These are phyloP conservation scores for Phenoliferia sp. DNA, from an alignment of 1,284 basidiomycete species.

Conservation along the genomic window DNA sequence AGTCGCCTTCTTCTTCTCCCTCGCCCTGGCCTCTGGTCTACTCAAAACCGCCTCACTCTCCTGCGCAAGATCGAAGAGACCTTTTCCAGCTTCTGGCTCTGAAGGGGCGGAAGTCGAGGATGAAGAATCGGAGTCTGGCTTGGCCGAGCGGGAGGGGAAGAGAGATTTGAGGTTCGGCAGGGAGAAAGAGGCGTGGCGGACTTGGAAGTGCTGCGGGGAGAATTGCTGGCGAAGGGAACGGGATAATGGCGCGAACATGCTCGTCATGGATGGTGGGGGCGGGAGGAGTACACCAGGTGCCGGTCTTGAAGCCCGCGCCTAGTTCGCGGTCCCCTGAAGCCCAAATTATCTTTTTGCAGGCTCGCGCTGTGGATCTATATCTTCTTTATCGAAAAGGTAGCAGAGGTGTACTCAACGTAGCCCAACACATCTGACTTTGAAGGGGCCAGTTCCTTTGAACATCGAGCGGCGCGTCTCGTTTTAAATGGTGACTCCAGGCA, in stretches of 20 bases:
- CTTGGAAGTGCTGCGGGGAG: background rate
- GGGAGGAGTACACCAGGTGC: background rate
- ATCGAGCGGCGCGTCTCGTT: too few species aligned
- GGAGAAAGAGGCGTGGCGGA: background rate
- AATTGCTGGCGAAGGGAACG: background rate
- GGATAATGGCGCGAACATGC: background rate
- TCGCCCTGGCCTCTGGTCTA: background rate
- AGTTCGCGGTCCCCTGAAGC: too few species aligned
- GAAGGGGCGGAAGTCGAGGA: background rate
- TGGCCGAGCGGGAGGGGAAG: background rate
- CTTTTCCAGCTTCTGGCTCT: conserved; percentile 3
- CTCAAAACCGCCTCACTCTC: conserved; percentile 20
- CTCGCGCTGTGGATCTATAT: too few species aligned
- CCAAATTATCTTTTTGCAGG: too few species aligned
- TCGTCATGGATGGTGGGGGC: background rate
- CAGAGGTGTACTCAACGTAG: too few species aligned
- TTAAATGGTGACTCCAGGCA: too few species aligned
- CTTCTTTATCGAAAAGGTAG: too few species aligned
- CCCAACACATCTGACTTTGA: too few species aligned
- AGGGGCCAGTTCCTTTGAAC: too few species aligned
- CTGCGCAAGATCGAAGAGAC: conserved; percentile 15
- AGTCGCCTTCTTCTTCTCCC: conserved; percentile 12
- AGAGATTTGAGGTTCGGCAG: background rate
- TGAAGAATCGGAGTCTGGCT: background rate
- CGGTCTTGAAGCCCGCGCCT: too few species aligned